Conservation (phyloP, 208 protist species). For the Trypanosoma conorhini region DNA sequence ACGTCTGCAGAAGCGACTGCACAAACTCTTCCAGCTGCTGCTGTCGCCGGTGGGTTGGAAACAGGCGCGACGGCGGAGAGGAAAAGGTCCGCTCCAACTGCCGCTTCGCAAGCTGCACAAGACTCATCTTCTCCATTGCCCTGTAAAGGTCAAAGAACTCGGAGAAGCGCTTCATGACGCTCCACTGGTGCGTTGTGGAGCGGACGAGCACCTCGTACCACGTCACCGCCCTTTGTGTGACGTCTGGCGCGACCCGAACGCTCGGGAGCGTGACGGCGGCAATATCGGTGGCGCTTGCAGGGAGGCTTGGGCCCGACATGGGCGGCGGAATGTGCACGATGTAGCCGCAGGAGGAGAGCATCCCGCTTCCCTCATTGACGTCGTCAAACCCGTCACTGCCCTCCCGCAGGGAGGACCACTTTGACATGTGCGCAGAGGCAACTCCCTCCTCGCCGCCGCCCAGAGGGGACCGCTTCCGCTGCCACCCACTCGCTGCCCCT, state of each 20-base stretch:
- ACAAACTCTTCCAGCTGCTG: slow-evolving; percentile 13
- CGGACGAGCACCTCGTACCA: slow-evolving; percentile 27
- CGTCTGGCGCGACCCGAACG: slow-evolving; percentile 2
- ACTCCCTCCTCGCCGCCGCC: too few relatives aligned
- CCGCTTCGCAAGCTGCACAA: slow-evolving; percentile 6
- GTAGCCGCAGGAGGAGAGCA: neutral
- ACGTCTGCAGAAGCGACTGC: slow-evolving; percentile 10
- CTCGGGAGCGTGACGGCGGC: slow-evolving; percentile 5
- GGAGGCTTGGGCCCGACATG: slow-evolving; percentile 1
- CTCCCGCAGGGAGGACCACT: slow-evolving; percentile 3
- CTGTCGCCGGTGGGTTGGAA: neutral
- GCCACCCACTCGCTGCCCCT: neutral
- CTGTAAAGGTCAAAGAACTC: slow-evolving; percentile 21
- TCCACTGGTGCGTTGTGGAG: slow-evolving; percentile 22
- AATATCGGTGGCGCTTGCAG: slow-evolving; percentile 17
- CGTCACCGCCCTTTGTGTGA: slow-evolving; percentile 12
- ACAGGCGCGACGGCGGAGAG: slow-evolving; percentile 15
- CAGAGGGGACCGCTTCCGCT: too few relatives aligned
- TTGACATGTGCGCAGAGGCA: slow-evolving; percentile 9
- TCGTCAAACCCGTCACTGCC: slow-evolving; percentile 9
- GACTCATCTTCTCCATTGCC: slow-evolving; percentile 11
- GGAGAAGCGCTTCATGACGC: slow-evolving; percentile 32
- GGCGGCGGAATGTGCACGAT: slow-evolving; percentile 20
- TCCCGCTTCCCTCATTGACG: neutral
- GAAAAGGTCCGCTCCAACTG: slow-evolving; percentile 2